These are phyloP conservation scores for Ceratobasidium sp. DNA, from an alignment of 1,284 basidiomycete species.

Conservation along the genomic window DNA sequence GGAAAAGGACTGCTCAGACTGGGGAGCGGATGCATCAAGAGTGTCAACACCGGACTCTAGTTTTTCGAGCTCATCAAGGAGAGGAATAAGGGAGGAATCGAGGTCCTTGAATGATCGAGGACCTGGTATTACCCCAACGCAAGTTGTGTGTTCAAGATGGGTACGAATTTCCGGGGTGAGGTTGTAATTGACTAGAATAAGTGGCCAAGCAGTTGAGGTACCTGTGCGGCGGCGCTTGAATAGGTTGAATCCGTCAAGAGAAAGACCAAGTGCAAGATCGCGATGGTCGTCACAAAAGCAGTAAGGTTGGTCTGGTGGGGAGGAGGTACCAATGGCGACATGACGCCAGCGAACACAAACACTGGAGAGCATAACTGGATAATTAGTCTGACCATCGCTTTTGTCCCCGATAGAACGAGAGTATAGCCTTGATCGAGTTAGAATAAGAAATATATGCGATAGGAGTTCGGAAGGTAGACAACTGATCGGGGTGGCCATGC, in stretches of 20 bases:
- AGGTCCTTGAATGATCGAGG: slow-evolving; percentile 53
- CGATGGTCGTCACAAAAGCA: slow-evolving; percentile 51
- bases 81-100: slow-evolving; percentile 52
- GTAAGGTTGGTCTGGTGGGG: slow-evolving; percentile 45
- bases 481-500: background rate
- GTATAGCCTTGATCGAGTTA: background rate
- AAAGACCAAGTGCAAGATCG: slow-evolving; percentile 54
- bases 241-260: slow-evolving; percentile 51
- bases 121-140: slow-evolving; percentile 54
- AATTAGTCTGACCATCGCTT: background rate
- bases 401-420: background rate
- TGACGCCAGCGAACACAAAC: slow-evolving; percentile 15
- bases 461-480: slow-evolving; percentile 4
- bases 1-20: slow-evolving; percentile 45
- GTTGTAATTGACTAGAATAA: slow-evolving; percentile 53
- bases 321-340: background rate
- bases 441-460: background rate
- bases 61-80: slow-evolving; percentile 50
- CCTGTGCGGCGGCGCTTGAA: slow-evolving; percentile 49
- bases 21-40: slow-evolving; percentile 48
- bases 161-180: slow-evolving; percentile 51
- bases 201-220: slow-evolving; percentile 45
- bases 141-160: slow-evolving; percentile 50
- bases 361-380: background rate
- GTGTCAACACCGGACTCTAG: slow-evolving; percentile 52